Base-by-base conservation (phyloP, 225 moss, liverwort and hornwort genomes). In the Marchantia polymorpha region DNA sequence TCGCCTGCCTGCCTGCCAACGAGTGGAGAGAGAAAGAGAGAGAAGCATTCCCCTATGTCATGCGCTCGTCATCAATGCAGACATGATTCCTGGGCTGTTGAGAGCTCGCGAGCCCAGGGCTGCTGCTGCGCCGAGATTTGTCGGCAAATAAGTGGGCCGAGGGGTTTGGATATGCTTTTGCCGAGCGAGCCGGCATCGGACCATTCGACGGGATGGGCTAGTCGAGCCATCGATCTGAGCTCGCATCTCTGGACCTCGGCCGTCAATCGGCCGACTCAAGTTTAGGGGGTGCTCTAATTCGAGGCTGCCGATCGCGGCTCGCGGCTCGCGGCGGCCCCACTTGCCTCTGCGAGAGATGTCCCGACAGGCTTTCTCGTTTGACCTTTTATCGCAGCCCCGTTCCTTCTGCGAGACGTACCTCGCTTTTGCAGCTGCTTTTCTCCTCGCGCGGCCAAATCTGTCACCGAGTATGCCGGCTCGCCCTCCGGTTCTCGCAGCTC, bases 41-140 rank as follows among this genome's bases (percentile, higher is more conserved):
- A 69, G 46, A 47, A 26, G 69, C 69, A 69, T 29, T 69, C 27
- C 8, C 12, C 39, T 17, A 22, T 46, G 47, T 70, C 70, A 48
- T 70, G 49, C 23, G 1, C 2, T 52, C n/a, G 49, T 50, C 72
- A 50, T 50, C 50, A 52, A 25, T 51, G 72, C 6, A 69, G 16
- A 0, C 69, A 69, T 69, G 39, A 69, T 69, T 69, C 65, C 19
- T 48, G 69, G 47, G 17, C 39, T 6, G 69, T 19, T 15, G 22
- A 4, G 22, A 71, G 20, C 71, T 69, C 19, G 0, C 15, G 19
- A 19, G 39, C 12, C 7, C 69, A 15, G 26, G 69, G 46, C 47
- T 39, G 56, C 64, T 64, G n/a, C n/a, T n/a, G 50, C n/a, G n/a
- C n/a, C 52, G 10, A 50, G 52, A 72, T 69, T 69, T 72, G 72